Evolutionary conservation across 345 rosid genomes (phyloP), one percentile per base, ranked within the genome.

Genomic region (Citrus inodora): DNA sequence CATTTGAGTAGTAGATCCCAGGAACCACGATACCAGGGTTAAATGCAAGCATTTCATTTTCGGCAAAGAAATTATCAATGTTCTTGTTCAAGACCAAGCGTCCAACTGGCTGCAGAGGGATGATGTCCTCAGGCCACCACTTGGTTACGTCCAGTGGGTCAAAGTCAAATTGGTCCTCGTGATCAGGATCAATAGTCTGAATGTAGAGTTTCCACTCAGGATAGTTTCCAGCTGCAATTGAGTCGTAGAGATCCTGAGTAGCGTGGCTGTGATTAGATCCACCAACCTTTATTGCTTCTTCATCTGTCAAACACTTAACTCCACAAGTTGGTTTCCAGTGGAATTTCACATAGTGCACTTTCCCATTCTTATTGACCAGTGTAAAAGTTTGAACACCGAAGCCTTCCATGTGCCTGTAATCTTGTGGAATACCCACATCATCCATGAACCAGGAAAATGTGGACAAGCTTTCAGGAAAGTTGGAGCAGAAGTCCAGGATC

Each of bases 261-360:
- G 99, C 98, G 71, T 96, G 99, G 82, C 99, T 96, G 83, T 96
- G 98, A 82, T 94, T 96, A 73, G 97, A 11, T 75, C 99, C 99
- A 82, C 99, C 99, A 71, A 91, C 90, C 79, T 63, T 87, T 66
- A 92, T 40, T 73, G 99, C 99, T 82, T 96, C 99, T 9, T 94
- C 97, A 73, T 96, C 99, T 78, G 84, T 70, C 83, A 96, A 72
- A 80, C 88, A 84, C 78, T 91, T 90, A 55, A 96, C 87, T 55
- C 97, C 98, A 81, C 98, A 96, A 84, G 97, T 92, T 1, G 99
- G 98, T 79, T 89, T 96, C 99, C 99, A 96, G 79, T 96, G 99
- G 76, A 96, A 96, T 74, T 96, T 96, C 73, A 94, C 99, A 72
- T 90, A 94, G 79, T 87, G 82, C 28, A 87, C 87, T 84, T 91